phyloP scores from a whole-genome alignment of 148 eudicot genomes.

The Oxyria digyna region DNA sequence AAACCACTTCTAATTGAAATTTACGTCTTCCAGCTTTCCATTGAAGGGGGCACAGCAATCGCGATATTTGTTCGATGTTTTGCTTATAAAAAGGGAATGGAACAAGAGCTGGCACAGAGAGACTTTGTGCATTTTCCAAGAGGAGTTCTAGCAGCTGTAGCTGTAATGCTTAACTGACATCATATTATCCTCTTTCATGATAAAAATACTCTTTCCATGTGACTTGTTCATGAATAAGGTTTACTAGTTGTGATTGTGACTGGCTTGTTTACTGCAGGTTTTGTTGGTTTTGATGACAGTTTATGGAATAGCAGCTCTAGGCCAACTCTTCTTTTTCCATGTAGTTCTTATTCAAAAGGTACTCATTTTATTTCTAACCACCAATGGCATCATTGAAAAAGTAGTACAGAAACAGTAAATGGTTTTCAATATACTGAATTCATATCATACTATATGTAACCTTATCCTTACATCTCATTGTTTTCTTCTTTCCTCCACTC shows the following conservation, averaged over 20 bases:
- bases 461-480: not conserved
- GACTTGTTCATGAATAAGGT: not conserved
- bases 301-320: conserved; percentile 79
- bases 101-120: conserved; percentile 31
- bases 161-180: conserved; percentile 25
- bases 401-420: not conserved
- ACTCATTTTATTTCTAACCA: conserved; percentile 1
- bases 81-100: conserved; percentile 53
- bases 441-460: not conserved
- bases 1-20: not conserved
- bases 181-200: not conserved
- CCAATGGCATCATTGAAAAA: not conserved
- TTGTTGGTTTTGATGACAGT: conserved; percentile 50
- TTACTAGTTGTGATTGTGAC: not conserved
- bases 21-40: conserved; percentile 32
- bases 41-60: conserved; percentile 77
- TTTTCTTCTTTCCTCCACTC: not conserved
- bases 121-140: conserved; percentile 51
- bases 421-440: not conserved
- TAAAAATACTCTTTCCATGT: not conserved
- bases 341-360: conserved; percentile 88
- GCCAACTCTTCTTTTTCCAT: conserved; percentile 94
- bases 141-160: conserved; percentile 55
- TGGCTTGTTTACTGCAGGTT: conserved; percentile 30
- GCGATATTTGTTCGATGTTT: conserved; percentile 78